These are phyloP conservation scores for Podila epigama DNA, from an alignment of 192 early-diverging fungal species.

Conservation along the genomic window DNA sequence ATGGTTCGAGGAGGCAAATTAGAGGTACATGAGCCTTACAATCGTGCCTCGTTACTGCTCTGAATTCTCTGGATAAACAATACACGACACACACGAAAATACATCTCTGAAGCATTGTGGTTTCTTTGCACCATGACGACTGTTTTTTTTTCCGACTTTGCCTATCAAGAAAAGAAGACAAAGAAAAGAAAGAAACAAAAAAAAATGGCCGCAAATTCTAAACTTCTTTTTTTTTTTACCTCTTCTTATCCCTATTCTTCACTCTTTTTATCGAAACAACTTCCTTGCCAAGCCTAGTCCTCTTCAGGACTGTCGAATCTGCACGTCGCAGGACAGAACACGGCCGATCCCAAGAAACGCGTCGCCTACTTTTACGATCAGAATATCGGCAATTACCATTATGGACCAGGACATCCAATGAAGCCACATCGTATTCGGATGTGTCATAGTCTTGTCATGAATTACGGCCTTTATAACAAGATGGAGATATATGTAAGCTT, in stretches of 20 bases:
- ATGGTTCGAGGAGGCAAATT: conserved; percentile 20
- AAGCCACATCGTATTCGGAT: conserved; percentile 97
- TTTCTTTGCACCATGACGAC: neutral
- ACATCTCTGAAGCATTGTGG: neutral
- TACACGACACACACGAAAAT: neutral
- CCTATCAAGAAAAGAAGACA: too few species aligned
- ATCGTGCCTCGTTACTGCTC: neutral
- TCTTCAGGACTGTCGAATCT: conserved; percentile 2
- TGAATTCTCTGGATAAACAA: neutral
- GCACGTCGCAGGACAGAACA: conserved; percentile 35
- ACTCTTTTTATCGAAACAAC: neutral
- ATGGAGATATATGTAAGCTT: conserved; percentile 77
- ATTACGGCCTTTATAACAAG: conserved; percentile 92
- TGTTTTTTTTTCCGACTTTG: neutral
- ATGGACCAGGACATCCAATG: conserved; percentile 93
- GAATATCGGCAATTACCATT: conserved; percentile 73
- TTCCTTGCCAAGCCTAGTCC: neutral
- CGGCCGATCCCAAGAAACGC: conserved; percentile 59
- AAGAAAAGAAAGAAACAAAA: too few species aligned
- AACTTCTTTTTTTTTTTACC: neutral
- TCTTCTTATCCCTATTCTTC: neutral
- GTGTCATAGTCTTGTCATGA: conserved; percentile 91
- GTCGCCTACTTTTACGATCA: conserved; percentile 72
- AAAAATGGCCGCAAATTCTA: too few species aligned
- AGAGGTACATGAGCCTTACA: neutral